A percentile compares a stretch with the other conserved stretches of the same genome.
Evolutionary conservation across 257 asterid genomes (phyloP).

Genomic region (Echites panduratus): DNA sequence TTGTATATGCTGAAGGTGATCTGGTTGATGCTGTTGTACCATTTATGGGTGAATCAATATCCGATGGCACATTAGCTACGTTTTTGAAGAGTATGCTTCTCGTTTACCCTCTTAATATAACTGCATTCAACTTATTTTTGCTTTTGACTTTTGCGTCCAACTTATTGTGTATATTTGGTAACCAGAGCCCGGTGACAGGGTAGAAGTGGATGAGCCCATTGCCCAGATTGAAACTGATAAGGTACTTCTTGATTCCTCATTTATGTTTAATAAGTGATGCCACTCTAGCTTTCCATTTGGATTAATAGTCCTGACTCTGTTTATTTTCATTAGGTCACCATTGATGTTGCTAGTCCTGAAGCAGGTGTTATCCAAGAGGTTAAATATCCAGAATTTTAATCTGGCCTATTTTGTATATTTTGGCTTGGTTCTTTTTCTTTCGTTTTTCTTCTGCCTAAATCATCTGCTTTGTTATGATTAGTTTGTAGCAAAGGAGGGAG

Average conservation of each 20-base stretch:
- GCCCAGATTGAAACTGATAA: constrained; percentile 98
- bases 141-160: neutral
- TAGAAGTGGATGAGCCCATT: constrained; percentile 82
- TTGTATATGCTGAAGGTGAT: constrained; percentile 47
- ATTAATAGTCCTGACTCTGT: constrained; percentile 8
- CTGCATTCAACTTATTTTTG: neutral
- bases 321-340: constrained; percentile 66
- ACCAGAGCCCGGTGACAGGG: constrained; percentile 88
- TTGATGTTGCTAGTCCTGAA: constrained; percentile 97
- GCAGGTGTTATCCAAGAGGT: constrained; percentile 97
- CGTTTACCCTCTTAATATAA: neutral
- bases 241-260: constrained; percentile 36
- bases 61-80: constrained; percentile 78
- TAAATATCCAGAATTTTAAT: neutral
- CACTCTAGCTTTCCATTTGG: constrained; percentile 7
- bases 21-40: constrained; percentile 89
- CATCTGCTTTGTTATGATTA: constrained; percentile 20
- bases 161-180: constrained; percentile 13
- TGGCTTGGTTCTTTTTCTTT: constrained; percentile 11
- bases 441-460: constrained; percentile 4
- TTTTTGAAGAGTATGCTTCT: constrained; percentile 71
- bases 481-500: constrained; percentile 92
- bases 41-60: constrained; percentile 93
- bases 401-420: neutral
- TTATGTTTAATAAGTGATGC: neutral